phyloP scores from a whole-genome alignment of 768 basidiomycete species.

The Termitomyces sp. region DNA sequence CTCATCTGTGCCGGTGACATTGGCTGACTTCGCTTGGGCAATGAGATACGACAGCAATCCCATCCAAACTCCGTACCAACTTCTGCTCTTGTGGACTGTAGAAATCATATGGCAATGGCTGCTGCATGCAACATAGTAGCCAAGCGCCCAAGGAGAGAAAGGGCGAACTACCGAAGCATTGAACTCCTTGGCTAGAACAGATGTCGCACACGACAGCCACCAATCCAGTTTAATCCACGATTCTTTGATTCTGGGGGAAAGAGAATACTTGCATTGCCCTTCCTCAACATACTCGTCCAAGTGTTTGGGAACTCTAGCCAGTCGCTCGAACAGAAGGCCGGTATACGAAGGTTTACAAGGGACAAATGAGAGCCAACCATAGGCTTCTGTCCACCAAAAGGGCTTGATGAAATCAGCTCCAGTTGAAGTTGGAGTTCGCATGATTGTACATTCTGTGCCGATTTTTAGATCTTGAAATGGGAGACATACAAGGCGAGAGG shows the following conservation, averaged over 20 bases:
- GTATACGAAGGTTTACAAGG: neutral
- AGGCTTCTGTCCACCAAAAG: neutral
- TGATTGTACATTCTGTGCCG: neutral
- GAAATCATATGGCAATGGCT: neutral
- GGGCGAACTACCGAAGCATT: neutral
- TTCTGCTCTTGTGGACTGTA: neutral
- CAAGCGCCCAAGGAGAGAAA: conserved; percentile 3
- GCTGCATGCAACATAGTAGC: neutral
- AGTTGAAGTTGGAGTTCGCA: neutral
- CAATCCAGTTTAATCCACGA: conserved; percentile 2
- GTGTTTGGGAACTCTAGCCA: neutral
- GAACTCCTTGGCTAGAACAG: neutral
- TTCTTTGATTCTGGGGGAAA: neutral
- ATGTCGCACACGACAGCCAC: neutral
- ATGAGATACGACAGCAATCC: conserved; percentile 7
- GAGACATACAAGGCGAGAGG: neutral
- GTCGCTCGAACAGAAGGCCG: neutral
- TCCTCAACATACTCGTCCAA: neutral
- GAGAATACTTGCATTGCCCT: neutral
- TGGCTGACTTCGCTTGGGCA: neutral
- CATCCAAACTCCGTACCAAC: conserved; percentile 4
- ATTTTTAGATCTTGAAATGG: neutral
- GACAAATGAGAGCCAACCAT: conserved; percentile 1
- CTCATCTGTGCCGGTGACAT: neutral
- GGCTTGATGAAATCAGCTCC: neutral